phyloP scores from a whole-genome alignment of 805 yeast genomes.

The Metschnikowia kofuensis region DNA sequence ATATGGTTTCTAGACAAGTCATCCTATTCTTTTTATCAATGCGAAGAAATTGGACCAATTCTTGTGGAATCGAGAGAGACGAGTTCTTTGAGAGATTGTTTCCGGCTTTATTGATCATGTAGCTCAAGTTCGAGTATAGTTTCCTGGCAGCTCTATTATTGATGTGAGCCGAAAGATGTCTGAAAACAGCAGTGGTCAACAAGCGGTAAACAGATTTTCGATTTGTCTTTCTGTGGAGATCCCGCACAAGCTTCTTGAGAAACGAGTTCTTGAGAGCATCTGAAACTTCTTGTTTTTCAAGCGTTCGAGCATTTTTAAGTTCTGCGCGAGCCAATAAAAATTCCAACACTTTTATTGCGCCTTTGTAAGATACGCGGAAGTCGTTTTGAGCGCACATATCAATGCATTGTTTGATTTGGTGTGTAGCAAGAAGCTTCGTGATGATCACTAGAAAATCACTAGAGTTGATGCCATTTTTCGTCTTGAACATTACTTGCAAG shows the following conservation, averaged over 20 bases:
- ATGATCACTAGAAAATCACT: conserved; percentile 29
- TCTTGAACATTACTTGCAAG: conserved; percentile 27
- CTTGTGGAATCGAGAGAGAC: conserved; percentile 20
- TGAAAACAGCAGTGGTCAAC: conserved; percentile 20
- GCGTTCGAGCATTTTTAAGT: background rate
- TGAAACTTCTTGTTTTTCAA: background rate
- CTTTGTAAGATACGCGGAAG: conserved; percentile 23
- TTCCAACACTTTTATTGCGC: conserved; percentile 23
- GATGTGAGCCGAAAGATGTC: conserved; percentile 16
- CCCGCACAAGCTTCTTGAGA: background rate
- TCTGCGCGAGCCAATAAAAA: conserved; percentile 5
- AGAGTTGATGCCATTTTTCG: conserved; percentile 25
- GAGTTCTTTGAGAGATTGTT: conserved; percentile 16
- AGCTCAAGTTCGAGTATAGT: conserved; percentile 13
- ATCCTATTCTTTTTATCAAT: conserved; percentile 16
- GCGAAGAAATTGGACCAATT: conserved; percentile 16
- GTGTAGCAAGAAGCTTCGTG: conserved; percentile 23
- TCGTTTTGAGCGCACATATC: conserved; percentile 20
- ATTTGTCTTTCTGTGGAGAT: conserved; percentile 2
- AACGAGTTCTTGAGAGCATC: background rate
- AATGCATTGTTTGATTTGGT: conserved; percentile 25
- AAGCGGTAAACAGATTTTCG: conserved; percentile 2
- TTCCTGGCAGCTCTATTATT: conserved; percentile 22
- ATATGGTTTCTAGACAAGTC: conserved; percentile 21
- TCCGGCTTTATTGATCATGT: conserved; percentile 8